These are phyloP conservation scores for Piromyces sp. DNA, from an alignment of 192 early-diverging fungal genomes.

Conservation along the genomic window DNA sequence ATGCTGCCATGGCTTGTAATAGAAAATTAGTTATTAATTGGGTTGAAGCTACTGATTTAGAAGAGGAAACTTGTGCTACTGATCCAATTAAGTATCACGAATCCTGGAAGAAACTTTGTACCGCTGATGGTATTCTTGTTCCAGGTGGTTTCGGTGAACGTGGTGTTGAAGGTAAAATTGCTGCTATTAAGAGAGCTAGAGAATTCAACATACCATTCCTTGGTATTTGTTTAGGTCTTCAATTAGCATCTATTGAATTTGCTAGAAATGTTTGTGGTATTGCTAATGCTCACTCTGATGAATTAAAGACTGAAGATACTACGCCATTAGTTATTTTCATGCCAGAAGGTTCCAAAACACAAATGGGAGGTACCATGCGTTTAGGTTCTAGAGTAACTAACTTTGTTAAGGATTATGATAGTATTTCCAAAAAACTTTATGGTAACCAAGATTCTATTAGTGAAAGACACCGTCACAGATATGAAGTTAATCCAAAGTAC, in stretches of 20 bases:
- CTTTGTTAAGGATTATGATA: constrained; percentile 11
- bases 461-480: constrained; percentile 36
- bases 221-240: constrained; percentile 94
- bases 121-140: constrained; percentile 82
- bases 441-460: background rate
- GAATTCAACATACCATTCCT: constrained; percentile 94
- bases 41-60: constrained; percentile 90
- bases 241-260: constrained; percentile 94
- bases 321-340: constrained; percentile 82
- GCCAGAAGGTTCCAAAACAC: constrained; percentile 87
- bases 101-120: constrained; percentile 78
- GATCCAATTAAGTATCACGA: constrained; percentile 91
- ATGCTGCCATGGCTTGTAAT: constrained; percentile 70
- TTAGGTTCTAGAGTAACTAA: constrained; percentile 68
- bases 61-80: constrained; percentile 44
- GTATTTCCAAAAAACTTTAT: constrained; percentile 3
- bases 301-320: constrained; percentile 55
- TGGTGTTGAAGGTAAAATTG: constrained; percentile 90
- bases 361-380: constrained; percentile 95
- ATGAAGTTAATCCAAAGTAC: constrained; percentile 88
- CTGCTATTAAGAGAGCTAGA: constrained; percentile 90
- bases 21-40: constrained; percentile 63
- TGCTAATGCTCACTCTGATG: constrained; percentile 60
- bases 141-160: constrained; percentile 95
- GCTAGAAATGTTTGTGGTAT: constrained; percentile 80